These are phyloP conservation scores for Arthrobotrys sphaeroides DNA, from an alignment of 2,329 filamentous ascomycete species.

Conservation along the genomic window DNA sequence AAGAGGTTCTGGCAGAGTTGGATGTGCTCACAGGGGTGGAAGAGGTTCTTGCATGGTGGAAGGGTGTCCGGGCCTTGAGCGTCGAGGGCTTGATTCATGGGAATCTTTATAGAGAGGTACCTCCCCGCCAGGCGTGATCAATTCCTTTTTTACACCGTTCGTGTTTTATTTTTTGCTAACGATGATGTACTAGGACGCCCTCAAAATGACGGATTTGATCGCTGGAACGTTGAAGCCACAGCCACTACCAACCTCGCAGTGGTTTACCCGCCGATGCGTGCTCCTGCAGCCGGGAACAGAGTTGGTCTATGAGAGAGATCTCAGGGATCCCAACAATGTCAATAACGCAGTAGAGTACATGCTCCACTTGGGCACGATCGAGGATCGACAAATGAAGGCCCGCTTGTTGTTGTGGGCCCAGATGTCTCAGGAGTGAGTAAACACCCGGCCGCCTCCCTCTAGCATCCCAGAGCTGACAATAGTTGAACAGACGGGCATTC, in stretches of 20 bases:
- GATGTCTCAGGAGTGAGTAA: conserved; percentile 77
- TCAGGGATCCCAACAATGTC: conserved; percentile 88
- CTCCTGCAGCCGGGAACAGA: conserved; percentile 82
- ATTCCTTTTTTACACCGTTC: neutral
- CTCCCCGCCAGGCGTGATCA: too few relatives aligned
- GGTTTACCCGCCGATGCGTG: conserved; percentile 79
- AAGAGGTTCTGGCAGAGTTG: conserved; percentile 81
- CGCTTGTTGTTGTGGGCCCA: conserved; percentile 85
- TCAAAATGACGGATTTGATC: conserved; percentile 83
- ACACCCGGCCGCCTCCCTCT: neutral
- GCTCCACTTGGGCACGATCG: conserved; percentile 74
- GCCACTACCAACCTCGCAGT: conserved; percentile 77
- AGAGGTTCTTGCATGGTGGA: conserved; percentile 66
- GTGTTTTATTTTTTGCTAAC: too few relatives aligned
- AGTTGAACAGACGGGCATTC: conserved; percentile 73
- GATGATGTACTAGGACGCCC: conserved; percentile 69
- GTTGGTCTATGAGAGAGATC: conserved; percentile 79
- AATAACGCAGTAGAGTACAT: conserved; percentile 86
- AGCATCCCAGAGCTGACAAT: neutral
- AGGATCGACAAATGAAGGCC: conserved; percentile 75
- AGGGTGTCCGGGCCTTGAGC: conserved; percentile 82
- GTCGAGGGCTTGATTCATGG: conserved; percentile 90
- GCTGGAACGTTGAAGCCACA: conserved; percentile 80
- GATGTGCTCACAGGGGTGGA: conserved; percentile 74
- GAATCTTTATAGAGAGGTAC: conserved; percentile 82